Evolutionary conservation across 768 basidiomycete species (phyloP).

Genomic region (Xerocomus potaroensis): DNA sequence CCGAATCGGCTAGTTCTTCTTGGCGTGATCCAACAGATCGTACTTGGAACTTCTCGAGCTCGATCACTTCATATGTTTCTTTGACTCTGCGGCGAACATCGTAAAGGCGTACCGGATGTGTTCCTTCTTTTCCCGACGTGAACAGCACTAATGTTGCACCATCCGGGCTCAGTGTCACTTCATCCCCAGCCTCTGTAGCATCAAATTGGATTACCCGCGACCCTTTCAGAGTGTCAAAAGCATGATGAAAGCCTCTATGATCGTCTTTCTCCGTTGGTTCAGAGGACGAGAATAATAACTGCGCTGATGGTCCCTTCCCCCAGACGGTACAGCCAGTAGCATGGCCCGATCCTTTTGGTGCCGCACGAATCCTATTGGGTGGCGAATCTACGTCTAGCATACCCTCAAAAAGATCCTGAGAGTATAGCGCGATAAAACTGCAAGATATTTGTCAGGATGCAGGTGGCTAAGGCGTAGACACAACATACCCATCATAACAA

Average conservation of each 20-base stretch:
- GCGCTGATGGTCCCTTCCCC: constrained; percentile 41
- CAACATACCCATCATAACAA: constrained; percentile 27
- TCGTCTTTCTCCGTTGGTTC: constrained; percentile 34
- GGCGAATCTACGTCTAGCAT: constrained; percentile 11
- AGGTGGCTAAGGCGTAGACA: background rate
- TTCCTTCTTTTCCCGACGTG: constrained; percentile 22
- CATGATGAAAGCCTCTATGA: constrained; percentile 44
- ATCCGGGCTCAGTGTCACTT: constrained; percentile 40
- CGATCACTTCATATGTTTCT: constrained; percentile 26
- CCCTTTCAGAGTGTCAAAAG: constrained; percentile 39
- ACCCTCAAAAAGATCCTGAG: constrained; percentile 23
- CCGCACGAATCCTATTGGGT: constrained; percentile 11
- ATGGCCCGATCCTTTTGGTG: constrained; percentile 20
- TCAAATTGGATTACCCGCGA: constrained; percentile 35
- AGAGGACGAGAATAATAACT: constrained; percentile 52
- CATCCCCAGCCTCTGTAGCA: constrained; percentile 51
- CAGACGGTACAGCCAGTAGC: constrained; percentile 48
- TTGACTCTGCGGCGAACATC: constrained; percentile 40
- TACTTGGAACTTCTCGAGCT: constrained; percentile 34
- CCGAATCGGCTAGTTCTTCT: constrained; percentile 12
- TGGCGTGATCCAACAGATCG: background rate
- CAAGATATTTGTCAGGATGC: background rate
- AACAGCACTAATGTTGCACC: constrained; percentile 37
- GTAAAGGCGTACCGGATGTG: constrained; percentile 45
- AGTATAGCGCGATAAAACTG: constrained; percentile 23